Base-by-base conservation (phyloP, 2,329 filamentous ascomycete genomes). In the Keithomyces neogunnii region DNA sequence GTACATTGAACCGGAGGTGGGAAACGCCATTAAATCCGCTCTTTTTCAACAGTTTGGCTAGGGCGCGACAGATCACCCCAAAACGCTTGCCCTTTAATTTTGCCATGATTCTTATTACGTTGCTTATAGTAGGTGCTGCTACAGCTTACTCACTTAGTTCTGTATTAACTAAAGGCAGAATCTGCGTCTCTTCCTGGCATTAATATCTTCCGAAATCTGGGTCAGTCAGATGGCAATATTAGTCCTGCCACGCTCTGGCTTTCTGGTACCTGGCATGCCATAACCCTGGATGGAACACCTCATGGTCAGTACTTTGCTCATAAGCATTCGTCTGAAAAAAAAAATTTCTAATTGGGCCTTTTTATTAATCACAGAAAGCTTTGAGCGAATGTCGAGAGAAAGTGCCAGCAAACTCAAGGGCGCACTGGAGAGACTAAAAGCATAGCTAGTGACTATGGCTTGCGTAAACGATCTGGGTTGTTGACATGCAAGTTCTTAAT, bases 201-300 rank as follows among this genome's bases (percentile, higher is more conserved):
- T 19, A 44, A 54, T 7, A 54, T 58, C 10, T 9, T 5, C 45
- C 52, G 49, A 54, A 52, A 55, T 13, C 19, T 57, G 45, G 51
- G 48, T 36, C 47, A 11, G 5, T 4, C 32, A 28, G 29, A 29
- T 5, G 26, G 32, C 35, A 46, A 32, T 31, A 47, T 28, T 13
- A 59, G 57, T 31, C 47, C 54, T 11, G 54, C 53, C 4, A 59
- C 56, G 35, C 55, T 59, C 39, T 59, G 57, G 57, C 54, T 59
- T 3, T 57, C 57, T 13, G 54, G 56, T 13, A 59, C 57, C 33
- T 59, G 55, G 55, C 50, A 59, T 35, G 57, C 57, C 5, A 54
- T 57, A 4, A 59, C 57, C 32, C 57, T 57, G 26, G 53, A 57
- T 38, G 57, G 56, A 53, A 53, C 56, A 32, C 51, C 53, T 10